Base-by-base conservation (phyloP, 768 basidiomycete species). In the Boletus subparvulus region DNA sequence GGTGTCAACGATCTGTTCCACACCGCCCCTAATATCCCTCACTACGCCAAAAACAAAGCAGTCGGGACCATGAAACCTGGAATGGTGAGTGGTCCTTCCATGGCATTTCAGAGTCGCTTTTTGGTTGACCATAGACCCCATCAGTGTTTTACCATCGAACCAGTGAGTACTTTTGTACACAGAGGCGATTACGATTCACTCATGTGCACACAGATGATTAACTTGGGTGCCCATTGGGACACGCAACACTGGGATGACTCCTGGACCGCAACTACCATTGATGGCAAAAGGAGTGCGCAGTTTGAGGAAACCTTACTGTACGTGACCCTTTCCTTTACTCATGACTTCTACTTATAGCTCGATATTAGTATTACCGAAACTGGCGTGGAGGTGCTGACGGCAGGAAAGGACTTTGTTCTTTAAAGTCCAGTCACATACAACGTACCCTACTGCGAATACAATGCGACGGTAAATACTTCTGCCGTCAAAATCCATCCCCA, bases 221-320 rank as follows among this genome's bases (percentile, higher is more conserved):
- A 98, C 71, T 71, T 92, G 19, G 95, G 95, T 6, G 78, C 80
- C 50, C 84, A 79, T 60, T 90, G 88, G 85, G 83, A 83, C 32
- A 83, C 84, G 52, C 78, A 86, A 21, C 92, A 94, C 69, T 94
- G 94, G 94, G 88, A 88, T 33, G 94, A 96, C 71, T 87, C 93
- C 67, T 98, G 96, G 96, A 98, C 96, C 3, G 93, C 95, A 2
- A 92, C 89, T 21, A 99, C 97, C 6, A 73, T 81, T 13, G 96
- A 98, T 73, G 96, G 94, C 24, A 90, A 89, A 70, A 78, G 82
- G 54, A 94, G 92, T 58, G 97, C 97, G 2, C 97, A 99, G 67
- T 99, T 98, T 68, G 97, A 99, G 71, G 97, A 99, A 67, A 98
- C 96, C 1, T 76, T 99, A 36, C 73, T 99, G 94, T 95, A 66